These are phyloP conservation scores for Eimeria maxima DNA, from an alignment of 169 alveolate genomes.

Conservation along the genomic window DNA sequence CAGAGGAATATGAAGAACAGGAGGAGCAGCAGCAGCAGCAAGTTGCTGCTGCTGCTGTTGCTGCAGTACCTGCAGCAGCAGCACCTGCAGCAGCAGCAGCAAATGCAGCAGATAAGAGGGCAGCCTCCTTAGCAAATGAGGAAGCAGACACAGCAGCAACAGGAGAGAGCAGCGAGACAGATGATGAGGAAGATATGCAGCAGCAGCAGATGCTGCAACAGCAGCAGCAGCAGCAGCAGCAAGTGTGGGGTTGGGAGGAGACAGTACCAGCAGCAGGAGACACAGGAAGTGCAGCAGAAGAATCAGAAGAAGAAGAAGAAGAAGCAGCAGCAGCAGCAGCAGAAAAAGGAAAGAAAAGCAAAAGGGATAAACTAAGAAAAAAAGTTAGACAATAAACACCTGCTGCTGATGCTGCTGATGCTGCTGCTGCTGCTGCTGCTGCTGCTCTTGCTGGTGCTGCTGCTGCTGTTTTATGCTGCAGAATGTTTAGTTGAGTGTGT, in stretches of 20 bases:
- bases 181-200: neutral
- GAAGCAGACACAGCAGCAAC: slow-evolving; percentile 44
- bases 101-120: neutral
- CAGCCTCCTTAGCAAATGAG: neutral
- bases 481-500: neutral
- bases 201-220: slow-evolving; percentile 50
- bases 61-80: slow-evolving; percentile 3
- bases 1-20: neutral
- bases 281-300: neutral
- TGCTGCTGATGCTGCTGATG: neutral
- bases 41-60: neutral
- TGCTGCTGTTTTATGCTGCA: neutral
- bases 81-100: neutral
- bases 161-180: neutral
- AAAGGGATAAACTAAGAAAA: neutral
- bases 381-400: neutral
- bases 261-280: neutral
- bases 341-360: slow-evolving; percentile 39
- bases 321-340: neutral
- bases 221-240: slow-evolving; percentile 53
- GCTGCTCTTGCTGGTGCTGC: neutral
- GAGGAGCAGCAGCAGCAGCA: slow-evolving; percentile 15
- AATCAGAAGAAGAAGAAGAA: neutral
- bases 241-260: slow-evolving; percentile 58
- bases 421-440: slow-evolving; percentile 17